phyloP scores from a whole-genome alignment of 1,284 basidiomycete species.

The Ustilago loliicola region DNA sequence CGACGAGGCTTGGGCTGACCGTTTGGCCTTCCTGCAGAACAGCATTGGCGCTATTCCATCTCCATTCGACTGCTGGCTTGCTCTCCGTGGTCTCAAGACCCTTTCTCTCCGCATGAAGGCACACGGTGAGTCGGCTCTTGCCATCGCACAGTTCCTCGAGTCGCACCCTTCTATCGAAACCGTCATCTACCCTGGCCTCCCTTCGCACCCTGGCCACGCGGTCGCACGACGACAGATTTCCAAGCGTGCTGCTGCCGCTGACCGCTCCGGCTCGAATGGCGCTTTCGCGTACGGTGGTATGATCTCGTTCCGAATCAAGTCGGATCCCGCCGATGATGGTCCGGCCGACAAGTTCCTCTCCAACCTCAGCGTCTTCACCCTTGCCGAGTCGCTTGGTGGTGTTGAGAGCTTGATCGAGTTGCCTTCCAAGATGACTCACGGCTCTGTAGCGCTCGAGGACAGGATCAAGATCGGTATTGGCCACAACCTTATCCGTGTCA shows the following conservation, averaged over 20 bases:
- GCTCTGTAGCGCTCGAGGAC: slow-evolving; percentile 79
- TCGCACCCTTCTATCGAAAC: slow-evolving; percentile 76
- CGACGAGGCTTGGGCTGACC: slow-evolving; percentile 57
- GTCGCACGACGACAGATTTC: slow-evolving; percentile 58
- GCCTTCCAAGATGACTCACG: slow-evolving; percentile 72
- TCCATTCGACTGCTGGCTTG: slow-evolving; percentile 90
- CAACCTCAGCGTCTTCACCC: slow-evolving; percentile 79
- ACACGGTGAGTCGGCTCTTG: slow-evolving; percentile 86
- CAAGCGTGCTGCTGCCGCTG: slow-evolving; percentile 54
- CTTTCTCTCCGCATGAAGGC: slow-evolving; percentile 77
- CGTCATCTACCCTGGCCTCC: slow-evolving; percentile 86
- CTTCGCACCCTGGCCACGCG: slow-evolving; percentile 59
- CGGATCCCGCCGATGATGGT: slow-evolving; percentile 50
- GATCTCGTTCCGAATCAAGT: slow-evolving; percentile 72
- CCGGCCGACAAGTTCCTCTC: slow-evolving; percentile 81
- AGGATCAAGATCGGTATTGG: slow-evolving; percentile 75
- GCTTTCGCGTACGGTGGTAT: slow-evolving; percentile 71
- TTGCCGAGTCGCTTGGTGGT: slow-evolving; percentile 91
- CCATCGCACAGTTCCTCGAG: slow-evolving; percentile 79
- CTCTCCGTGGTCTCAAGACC: slow-evolving; percentile 91
- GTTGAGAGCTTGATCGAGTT: slow-evolving; percentile 89
- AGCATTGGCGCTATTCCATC: slow-evolving; percentile 89
- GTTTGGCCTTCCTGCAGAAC: slow-evolving; percentile 85
- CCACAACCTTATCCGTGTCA: slow-evolving; percentile 83
- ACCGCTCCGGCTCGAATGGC: slow-evolving; percentile 19